Conservation (phyloP, 2,329 filamentous ascomycete genomes). For the Lasiodiplodia gonubiensis region DNA sequence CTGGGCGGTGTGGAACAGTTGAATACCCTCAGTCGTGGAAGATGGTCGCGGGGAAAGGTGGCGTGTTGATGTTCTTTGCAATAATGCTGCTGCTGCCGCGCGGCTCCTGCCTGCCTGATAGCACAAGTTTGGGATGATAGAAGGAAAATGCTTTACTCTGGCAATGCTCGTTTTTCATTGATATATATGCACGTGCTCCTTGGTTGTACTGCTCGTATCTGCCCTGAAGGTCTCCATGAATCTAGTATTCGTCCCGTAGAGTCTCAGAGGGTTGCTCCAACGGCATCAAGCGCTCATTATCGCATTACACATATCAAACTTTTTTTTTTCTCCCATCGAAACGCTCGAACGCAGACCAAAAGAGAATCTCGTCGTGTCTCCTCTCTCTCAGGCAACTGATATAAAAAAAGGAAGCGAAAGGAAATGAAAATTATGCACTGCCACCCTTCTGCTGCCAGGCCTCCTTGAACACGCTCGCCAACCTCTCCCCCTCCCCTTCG, state of each 20-base stretch:
- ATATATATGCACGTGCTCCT: conserved; percentile 25
- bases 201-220: background rate
- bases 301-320: background rate
- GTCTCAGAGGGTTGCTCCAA: background rate
- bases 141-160: conserved; percentile 27
- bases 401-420: too few species aligned
- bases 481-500: conserved; percentile 65
- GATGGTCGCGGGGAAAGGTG: conserved; percentile 1
- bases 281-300: background rate
- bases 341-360: too few species aligned
- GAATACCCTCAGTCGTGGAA: conserved; percentile 23
- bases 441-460: conserved; percentile 63
- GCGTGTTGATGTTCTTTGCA: conserved; percentile 23
- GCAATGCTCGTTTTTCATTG: background rate
- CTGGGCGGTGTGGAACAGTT: conserved; percentile 21
- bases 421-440: background rate
- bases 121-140: conserved; percentile 26
- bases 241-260: background rate
- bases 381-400: too few species aligned
- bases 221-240: background rate
- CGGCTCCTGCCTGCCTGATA: conserved; percentile 26
- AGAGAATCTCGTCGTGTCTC: too few species aligned
- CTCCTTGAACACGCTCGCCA: conserved; percentile 70
- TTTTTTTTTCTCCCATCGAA: background rate
- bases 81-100: conserved; percentile 13